Evolutionary conservation across 139 green algal genomes (phyloP), one percentile per base, ranked within the genome.

Genomic region (Coccomyxa sp.): DNA sequence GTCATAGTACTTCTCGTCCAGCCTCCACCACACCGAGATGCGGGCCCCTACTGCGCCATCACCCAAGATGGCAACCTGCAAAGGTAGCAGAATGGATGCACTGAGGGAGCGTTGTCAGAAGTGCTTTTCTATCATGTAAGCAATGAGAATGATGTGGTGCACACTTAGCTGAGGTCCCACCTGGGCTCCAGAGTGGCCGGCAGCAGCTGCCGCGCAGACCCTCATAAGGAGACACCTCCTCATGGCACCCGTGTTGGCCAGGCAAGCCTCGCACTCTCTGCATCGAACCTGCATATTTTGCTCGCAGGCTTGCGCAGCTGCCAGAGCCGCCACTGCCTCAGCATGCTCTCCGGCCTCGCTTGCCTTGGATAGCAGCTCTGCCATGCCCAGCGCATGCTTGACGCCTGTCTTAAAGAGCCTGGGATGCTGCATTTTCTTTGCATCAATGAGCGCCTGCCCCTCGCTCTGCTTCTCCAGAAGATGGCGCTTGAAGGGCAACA

Each of bases 201-300:
- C 85, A n/a, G 88, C 89, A 9, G 91, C 91, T 7, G 90, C 90
- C 10, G 91, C 90, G 14, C 82, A 86, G 39, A 89, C 90, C 54
- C 91, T 87, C 72, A 92, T 86, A 40, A 87, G 78, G 78, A 95
- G 84, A 84, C 91, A 97, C 41, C 92, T 82, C 8, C 88, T 79
- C 71, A 80, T 75, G 50, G 58, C 55, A 31, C 78, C 79, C 81
- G 78, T 74, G 58, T 69, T n/a, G 37, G 8, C 33, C 55, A 89
- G 80, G 82, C 87, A 92, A 4, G 85, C 83, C 69, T 86, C 78
- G 84, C 87, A 92, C 33, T 74, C 64, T 39, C 85, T 83, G 79
- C 89, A 93, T 70, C 84, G 82, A 73, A 74, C 71, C 70, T 82
- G 86, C 36, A 84, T 37, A 75, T 92, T 88, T 54, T 87, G 81